These are phyloP conservation scores for Novymonas esmeraldas DNA, from an alignment of 208 protist genomes.

Conservation along the genomic window DNA sequence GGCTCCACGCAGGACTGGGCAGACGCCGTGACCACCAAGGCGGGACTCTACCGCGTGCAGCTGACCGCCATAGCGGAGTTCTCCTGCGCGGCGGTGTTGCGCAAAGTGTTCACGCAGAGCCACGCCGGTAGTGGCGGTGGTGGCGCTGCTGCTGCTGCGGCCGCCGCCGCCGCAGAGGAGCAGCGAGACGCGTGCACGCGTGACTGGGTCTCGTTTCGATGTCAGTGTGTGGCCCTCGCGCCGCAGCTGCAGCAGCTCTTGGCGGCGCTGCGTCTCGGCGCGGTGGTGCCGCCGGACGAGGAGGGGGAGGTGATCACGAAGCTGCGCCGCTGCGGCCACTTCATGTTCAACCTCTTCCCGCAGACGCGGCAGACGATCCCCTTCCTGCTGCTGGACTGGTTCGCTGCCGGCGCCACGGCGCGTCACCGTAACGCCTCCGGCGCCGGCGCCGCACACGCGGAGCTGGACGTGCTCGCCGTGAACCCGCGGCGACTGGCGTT, in stretches of 20 bases:
- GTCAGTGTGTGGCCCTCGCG: constrained; percentile 35
- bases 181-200: constrained; percentile 28
- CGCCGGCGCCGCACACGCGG: background rate
- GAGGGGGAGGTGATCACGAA: constrained; percentile 14
- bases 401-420: constrained; percentile 19
- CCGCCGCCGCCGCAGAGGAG: background rate
- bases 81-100: constrained; percentile 25
- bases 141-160: background rate
- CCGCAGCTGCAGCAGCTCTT: constrained; percentile 34
- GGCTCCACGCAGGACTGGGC: background rate
- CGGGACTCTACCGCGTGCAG: constrained; percentile 19
- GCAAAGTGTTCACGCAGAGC: constrained; percentile 1
- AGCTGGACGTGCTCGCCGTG: background rate
- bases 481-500: constrained; percentile 27
- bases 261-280: constrained; percentile 27
- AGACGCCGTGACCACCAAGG: constrained; percentile 1
- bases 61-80: constrained; percentile 24
- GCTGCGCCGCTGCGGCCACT: constrained; percentile 27
- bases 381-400: constrained; percentile 43
- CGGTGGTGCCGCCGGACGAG: constrained; percentile 11
- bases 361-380: constrained; percentile 24
- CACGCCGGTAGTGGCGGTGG: background rate
- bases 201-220: constrained; percentile 43
- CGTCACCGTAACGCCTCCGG: constrained; percentile 1
- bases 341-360: constrained; percentile 43